A percentile compares a stretch with the other conserved stretches of the same genome.
phyloP scores from a whole-genome alignment of 805 yeast species.

The Nakazawaea populi region DNA sequence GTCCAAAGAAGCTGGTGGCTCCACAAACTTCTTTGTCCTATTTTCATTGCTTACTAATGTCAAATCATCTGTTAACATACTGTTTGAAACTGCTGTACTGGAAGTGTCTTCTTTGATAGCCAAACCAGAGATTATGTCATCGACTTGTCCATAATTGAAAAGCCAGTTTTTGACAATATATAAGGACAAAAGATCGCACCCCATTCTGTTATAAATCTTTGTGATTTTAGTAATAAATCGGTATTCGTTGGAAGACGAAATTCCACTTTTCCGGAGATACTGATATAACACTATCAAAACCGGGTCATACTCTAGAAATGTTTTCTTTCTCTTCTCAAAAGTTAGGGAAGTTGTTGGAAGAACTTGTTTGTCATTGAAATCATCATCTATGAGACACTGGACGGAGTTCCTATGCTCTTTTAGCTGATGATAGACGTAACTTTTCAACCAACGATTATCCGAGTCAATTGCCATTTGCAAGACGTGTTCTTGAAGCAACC shows the following conservation, averaged over 20 bases:
- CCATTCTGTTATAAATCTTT: constrained; percentile 76
- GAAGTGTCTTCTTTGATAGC: background rate
- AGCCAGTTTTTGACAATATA: constrained; percentile 63
- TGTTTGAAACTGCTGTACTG: too few relatives aligned
- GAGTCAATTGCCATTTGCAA: constrained; percentile 49
- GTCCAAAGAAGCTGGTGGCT: constrained; percentile 42
- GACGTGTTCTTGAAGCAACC: constrained; percentile 42
- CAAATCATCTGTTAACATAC: background rate
- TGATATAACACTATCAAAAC: constrained; percentile 63
- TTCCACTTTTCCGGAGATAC: constrained; percentile 44
- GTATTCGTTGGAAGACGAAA: constrained; percentile 45
- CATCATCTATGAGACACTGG: constrained; percentile 7
- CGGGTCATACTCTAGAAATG: constrained; percentile 73
- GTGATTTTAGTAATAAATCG: constrained; percentile 57
- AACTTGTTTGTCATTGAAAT: constrained; percentile 14
- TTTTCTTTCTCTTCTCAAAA: constrained; percentile 22
- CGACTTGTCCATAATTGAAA: constrained; percentile 29
- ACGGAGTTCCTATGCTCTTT: constrained; percentile 11
- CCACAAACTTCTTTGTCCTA: background rate
- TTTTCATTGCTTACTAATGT: background rate
- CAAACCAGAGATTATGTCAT: background rate
- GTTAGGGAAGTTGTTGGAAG: constrained; percentile 22
- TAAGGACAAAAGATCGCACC: constrained; percentile 76
- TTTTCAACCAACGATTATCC: constrained; percentile 78
- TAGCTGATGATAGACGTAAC: constrained; percentile 50